Evolutionary conservation across 257 asterid genomes (phyloP), one percentile per base, ranked within the genome.

Genomic region (Nicotiana attenuata): DNA sequence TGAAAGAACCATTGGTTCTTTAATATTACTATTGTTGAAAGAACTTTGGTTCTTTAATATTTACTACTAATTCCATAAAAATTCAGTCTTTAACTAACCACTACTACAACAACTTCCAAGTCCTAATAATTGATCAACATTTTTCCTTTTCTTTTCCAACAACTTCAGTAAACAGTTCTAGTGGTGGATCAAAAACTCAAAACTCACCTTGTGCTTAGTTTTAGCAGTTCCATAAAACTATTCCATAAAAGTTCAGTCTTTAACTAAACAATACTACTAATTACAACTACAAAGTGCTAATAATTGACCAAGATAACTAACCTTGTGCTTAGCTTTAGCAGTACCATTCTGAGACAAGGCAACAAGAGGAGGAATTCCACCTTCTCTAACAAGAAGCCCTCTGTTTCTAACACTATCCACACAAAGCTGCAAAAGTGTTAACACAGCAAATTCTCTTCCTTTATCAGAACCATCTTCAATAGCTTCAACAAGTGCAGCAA

Each of bases 351-450:
- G 98, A 53, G 99, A 94, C 82, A 96, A 86, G 1, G 99, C 97
- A 85, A 96, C 98, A 81, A 96, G 90, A 2, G 99, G 99, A 53
- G 98, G 99, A 80, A 96, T 96, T 0, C 96, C 97, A 3, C 99
- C 99, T 91, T 96, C 99, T 65, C 98, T 89, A 47, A 96, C 97
- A 81, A 96, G 93, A 90, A 96, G 85, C 31, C 93, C 96, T 77
- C 99, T 87, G 83, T 90, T 91, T 80, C 91, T 80, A 52, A 96
- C 91, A 88, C 94, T 91, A 63, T 93, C 98, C n/a, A 28, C 86
- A 83, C 98, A 96, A 81, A 96, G 81, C 85, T 91, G 97, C 88
- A 96, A 83, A 89, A 96, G 83, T 65, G 97, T 92, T 83, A 94
- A 63, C 65, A 96, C 98, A 0, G 97, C 95, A 75, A 96, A 96